A percentile compares a stretch with the other conserved stretches of the same genome.
Evolutionary conservation across 257 asterid genomes (phyloP).

Genomic region (Solanum commersonii): DNA sequence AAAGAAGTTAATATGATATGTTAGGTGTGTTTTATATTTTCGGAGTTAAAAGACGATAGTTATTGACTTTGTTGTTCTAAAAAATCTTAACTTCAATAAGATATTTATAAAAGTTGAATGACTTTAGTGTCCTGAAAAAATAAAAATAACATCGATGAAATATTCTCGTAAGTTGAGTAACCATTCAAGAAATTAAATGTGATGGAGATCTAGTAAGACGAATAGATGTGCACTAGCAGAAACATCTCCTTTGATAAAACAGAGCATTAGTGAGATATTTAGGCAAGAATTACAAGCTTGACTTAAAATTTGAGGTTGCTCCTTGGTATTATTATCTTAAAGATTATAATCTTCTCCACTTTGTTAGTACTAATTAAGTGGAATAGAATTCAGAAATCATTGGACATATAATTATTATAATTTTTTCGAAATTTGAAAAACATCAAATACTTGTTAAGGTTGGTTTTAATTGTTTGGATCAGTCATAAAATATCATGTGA

Average conservation of each 20-base stretch:
- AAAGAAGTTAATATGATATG: background rate
- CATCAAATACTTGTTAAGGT: too few relatives aligned
- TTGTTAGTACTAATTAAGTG: background rate
- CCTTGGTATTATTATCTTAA: background rate
- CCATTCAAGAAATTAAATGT: background rate
- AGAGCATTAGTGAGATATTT: background rate
- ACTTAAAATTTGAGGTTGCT: background rate
- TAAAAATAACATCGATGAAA: background rate
- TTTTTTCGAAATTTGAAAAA: too few relatives aligned
- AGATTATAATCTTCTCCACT: background rate
- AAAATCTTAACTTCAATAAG: background rate
- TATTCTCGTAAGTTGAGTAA: background rate
- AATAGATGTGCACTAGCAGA: background rate
- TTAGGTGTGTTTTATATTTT: background rate
- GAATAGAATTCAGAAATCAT: background rate
- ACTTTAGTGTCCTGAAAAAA: background rate
- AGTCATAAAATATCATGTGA: background rate
- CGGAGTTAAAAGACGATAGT: background rate
- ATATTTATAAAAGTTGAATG: background rate
- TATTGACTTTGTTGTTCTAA: background rate
- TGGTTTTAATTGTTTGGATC: background rate
- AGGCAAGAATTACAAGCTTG: background rate
- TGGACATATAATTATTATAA: background rate
- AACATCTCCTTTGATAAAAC: background rate
- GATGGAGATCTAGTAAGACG: background rate